phyloP scores from a whole-genome alignment of 2,329 filamentous ascomycete genomes.

The Trichoderma asperellum region DNA sequence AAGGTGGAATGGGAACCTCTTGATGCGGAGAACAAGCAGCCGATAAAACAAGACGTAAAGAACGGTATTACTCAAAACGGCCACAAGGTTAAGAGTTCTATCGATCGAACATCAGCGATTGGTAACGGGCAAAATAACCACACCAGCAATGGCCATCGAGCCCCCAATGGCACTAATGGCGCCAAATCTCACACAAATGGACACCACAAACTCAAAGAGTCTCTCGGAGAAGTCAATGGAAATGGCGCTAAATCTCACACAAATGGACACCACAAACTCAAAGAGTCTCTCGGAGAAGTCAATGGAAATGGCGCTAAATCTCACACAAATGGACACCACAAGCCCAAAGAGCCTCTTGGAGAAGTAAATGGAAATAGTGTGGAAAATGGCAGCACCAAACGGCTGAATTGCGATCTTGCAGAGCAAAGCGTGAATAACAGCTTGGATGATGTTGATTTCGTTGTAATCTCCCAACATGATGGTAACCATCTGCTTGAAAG shows the following conservation, averaged over 20 bases:
- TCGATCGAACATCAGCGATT: not conserved
- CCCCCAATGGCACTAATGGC: not conserved
- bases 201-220: not conserved
- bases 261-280: not conserved
- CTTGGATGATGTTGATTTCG: constrained; percentile 30
- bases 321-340: constrained; percentile 6
- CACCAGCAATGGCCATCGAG: not conserved
- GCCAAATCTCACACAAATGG: constrained; percentile 8
- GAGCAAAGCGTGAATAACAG: not conserved
- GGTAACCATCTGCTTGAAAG: constrained; percentile 31
- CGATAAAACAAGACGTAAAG: not conserved
- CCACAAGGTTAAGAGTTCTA: not conserved
- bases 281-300: not conserved
- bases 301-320: constrained; percentile 25
- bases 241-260: not conserved
- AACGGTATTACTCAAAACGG: not conserved
- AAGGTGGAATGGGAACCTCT: constrained; percentile 51
- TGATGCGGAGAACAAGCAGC: constrained; percentile 29
- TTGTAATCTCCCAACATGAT: constrained; percentile 36
- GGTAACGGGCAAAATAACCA: constrained; percentile 26
- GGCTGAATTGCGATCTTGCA: not conserved
- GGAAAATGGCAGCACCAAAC: not conserved
- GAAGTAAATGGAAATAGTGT: constrained; percentile 1
- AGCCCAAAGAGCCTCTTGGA: not conserved
- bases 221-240: not conserved